Percentiles rank a stretch among this genome's conserved stretches.
Conservation (phyloP, 2,329 filamentous ascomycete species). For the Phyllosticta ampelicida region DNA sequence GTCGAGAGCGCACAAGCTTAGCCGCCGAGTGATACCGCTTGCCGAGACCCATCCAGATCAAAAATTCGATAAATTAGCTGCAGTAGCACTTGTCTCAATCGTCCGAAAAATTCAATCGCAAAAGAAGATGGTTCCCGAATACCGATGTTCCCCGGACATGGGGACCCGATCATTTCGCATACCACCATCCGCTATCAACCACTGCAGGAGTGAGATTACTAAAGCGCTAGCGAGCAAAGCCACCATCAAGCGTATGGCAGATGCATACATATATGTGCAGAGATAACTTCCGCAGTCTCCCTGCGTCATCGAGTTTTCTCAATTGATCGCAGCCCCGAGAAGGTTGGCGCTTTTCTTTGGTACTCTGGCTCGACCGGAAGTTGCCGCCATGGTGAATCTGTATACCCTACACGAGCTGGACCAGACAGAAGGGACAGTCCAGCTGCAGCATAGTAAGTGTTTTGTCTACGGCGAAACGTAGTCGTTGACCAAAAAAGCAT, state of each 20-base stretch:
- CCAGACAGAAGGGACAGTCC: slow-evolving; percentile 29
- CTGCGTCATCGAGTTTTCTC: not conserved
- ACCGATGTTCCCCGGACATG: not conserved
- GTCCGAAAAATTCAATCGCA: not conserved
- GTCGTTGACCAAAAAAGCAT: not conserved
- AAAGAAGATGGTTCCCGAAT: not conserved
- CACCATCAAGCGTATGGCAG: not conserved
- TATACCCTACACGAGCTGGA: slow-evolving; percentile 26
- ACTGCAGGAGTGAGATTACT: not conserved
- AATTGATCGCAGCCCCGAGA: not conserved
- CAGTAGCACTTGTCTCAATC: not conserved
- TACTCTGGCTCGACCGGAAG: not conserved
- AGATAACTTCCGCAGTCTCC: not conserved
- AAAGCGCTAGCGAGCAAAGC: not conserved
- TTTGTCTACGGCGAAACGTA: not conserved
- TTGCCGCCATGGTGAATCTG: slow-evolving; percentile 19
- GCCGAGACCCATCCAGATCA: not conserved
- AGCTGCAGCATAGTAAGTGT: slow-evolving; percentile 19
- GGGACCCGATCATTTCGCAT: not conserved
- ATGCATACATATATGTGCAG: not conserved
- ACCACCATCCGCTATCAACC: not conserved
- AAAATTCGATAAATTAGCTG: not conserved
- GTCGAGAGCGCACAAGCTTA: not conserved
- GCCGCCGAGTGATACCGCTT: not conserved
- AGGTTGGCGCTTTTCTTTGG: not conserved